Conservation (phyloP, 305 asterid species). For the Plantago coronopus region DNA sequence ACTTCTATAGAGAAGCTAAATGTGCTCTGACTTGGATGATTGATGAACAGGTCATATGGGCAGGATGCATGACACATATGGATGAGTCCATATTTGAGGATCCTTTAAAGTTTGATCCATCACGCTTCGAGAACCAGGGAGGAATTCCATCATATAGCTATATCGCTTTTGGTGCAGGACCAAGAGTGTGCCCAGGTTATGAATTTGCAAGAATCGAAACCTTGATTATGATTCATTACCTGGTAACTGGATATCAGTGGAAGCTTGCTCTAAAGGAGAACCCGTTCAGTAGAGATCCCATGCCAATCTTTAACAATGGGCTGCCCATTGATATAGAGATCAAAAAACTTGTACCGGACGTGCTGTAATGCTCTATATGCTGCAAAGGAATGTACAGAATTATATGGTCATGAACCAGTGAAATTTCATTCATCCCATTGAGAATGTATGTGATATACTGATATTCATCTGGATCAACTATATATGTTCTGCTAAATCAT, state of each 20-base stretch:
- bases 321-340: not conserved
- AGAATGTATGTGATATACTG: too few relatives aligned
- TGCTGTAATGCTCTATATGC: too few relatives aligned
- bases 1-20: too few relatives aligned
- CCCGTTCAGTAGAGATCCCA: not conserved
- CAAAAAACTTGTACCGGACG: not conserved
- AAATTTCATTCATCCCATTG: too few relatives aligned
- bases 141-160: not conserved
- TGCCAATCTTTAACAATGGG: not conserved
- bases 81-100: conserved; percentile 2
- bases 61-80: conserved; percentile 14
- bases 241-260: conserved; percentile 8
- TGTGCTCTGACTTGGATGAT: not conserved
- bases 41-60: not conserved
- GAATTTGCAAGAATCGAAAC: conserved; percentile 11
- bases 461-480: too few relatives aligned
- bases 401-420: too few relatives aligned
- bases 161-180: conserved; percentile 7
- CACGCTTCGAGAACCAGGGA: conserved; percentile 9
- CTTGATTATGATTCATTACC: conserved; percentile 9
- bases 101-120: conserved; percentile 2
- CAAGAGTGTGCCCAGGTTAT: conserved; percentile 7
- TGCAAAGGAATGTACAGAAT: too few relatives aligned
- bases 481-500: not conserved
- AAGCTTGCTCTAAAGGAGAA: not conserved